These are phyloP conservation scores for Aspergillus quadricinctus DNA, from an alignment of 2,329 filamentous ascomycete genomes.

Conservation along the genomic window DNA sequence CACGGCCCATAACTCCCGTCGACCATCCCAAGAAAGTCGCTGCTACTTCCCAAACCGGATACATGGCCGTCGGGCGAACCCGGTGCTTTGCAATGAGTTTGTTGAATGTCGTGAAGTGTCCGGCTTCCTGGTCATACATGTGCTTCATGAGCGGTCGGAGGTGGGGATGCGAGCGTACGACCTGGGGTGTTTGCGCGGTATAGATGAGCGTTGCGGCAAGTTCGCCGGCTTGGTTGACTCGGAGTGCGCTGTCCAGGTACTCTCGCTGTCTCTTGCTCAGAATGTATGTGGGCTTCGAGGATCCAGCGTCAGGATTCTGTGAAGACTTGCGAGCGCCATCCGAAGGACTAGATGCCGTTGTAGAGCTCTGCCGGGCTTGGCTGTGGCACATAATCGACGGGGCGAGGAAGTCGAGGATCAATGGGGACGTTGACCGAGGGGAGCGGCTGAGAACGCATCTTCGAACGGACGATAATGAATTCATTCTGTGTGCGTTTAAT, in stretches of 20 bases:
- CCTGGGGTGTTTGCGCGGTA: slow-evolving; percentile 76
- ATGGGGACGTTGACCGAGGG: slow-evolving; percentile 13
- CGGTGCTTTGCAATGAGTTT: slow-evolving; percentile 76
- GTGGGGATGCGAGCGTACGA: slow-evolving; percentile 76
- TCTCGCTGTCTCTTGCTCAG: slow-evolving; percentile 66
- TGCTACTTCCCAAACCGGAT: slow-evolving; percentile 79
- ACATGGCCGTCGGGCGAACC: slow-evolving; percentile 86
- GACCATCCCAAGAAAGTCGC: slow-evolving; percentile 82
- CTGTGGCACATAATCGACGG: slow-evolving; percentile 23
- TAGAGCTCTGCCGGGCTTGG: slow-evolving; percentile 24
- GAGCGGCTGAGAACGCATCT: slow-evolving; percentile 14
- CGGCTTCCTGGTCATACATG: slow-evolving; percentile 96
- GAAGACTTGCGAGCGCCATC: background rate
- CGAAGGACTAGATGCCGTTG: slow-evolving; percentile 25
- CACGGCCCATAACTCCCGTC: slow-evolving; percentile 81
- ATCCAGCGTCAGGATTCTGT: slow-evolving; percentile 21
- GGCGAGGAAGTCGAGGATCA: slow-evolving; percentile 36
- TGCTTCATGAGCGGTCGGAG: slow-evolving; percentile 88
- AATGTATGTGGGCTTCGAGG: slow-evolving; percentile 44
- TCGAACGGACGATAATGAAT: slow-evolving; percentile 20
- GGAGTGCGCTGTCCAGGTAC: slow-evolving; percentile 75
- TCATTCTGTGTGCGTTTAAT: slow-evolving; percentile 16
- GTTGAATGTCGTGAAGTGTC: slow-evolving; percentile 84
- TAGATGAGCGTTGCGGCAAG: slow-evolving; percentile 96
- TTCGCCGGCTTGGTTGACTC: slow-evolving; percentile 96